Evolutionary conservation across 169 alveolate genomes (phyloP).

Genomic region (Eimeria acervulina): DNA sequence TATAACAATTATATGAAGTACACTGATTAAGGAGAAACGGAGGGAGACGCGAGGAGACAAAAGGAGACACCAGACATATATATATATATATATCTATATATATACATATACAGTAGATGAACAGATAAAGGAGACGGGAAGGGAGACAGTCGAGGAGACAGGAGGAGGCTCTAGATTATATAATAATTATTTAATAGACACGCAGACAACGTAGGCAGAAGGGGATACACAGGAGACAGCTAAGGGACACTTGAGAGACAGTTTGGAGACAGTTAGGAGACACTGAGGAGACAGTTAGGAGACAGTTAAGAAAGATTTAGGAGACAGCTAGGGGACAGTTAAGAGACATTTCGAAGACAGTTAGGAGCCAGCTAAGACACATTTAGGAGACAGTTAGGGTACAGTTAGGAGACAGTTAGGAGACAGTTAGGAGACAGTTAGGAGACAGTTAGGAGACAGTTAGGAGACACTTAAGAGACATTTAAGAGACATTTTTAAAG

Average conservation of each 20-base stretch:
- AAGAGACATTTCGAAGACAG: neutral
- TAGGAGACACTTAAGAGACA: neutral
- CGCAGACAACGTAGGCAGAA: too few species aligned
- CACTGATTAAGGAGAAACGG: too few species aligned
- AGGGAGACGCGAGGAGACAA: too few species aligned
- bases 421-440: neutral
- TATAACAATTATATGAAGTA: too few species aligned
- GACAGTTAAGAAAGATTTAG: too few species aligned
- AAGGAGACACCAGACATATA: too few species aligned
- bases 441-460: constrained; percentile 8
- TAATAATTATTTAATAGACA: too few species aligned
- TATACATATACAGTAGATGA: too few species aligned
- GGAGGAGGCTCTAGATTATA: too few species aligned
- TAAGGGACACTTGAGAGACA: neutral
- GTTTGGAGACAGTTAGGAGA: neutral
- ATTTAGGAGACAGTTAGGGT: neutral
- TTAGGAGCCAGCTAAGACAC: neutral
- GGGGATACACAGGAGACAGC: neutral
- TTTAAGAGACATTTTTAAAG: neutral
- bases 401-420: neutral
- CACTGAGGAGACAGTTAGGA: neutral
- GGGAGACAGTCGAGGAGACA: too few species aligned
- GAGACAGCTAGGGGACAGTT: too few species aligned
- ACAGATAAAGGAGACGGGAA: neutral
- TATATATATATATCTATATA: too few species aligned